Evolutionary conservation across 164 flowering plant genomes (phyloP), one percentile per base, ranked within the genome.

Genomic region (Vitis rotundifolia): DNA sequence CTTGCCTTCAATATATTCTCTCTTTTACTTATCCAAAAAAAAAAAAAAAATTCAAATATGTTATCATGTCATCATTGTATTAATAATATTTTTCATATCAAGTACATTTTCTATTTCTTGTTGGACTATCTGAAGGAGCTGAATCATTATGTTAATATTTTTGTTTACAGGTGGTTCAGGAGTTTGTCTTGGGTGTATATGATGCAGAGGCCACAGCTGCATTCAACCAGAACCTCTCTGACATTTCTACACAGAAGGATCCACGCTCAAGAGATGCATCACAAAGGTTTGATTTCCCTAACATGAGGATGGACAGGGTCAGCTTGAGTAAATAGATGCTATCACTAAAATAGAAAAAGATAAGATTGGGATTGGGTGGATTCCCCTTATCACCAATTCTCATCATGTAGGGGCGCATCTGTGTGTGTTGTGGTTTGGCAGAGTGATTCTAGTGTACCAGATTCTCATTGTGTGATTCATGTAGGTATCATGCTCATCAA

Each of bases 251-350:
- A 49, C 68, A 89, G 77, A 91, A 91, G 74, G 99, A 95, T 84
- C 99, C 98, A 61, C 97, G 92, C 77, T 88, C 98, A 37, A 91
- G 85, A 80, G 97, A 91, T 86, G 96, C 97, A 70, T 82, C 97
- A 66, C 98, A 90, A 68, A 91, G 93, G 98, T 89, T 74, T 60
- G 52, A 47, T 70, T 59, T 62, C 66, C 14, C 65, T 70, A 22
- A 4, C 14, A 60, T 26, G 52, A 55, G 4, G 26, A 44, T 19
- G 47, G 10, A 22, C 9, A 62, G 22, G 31, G 12, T 10, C 9
- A 59, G n/a, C 18, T 44, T 50, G 2, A 28, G 54, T 11, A 18
- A 57, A 48, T 57, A 15, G 15, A 12, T 59, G 53, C 49, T 68
- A 16, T n/a, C 3, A 26, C 6, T 11, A 9, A 51, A 14, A n/a